phyloP scores from a whole-genome alignment of 768 basidiomycete species.

The Tephrocybe rancida region DNA sequence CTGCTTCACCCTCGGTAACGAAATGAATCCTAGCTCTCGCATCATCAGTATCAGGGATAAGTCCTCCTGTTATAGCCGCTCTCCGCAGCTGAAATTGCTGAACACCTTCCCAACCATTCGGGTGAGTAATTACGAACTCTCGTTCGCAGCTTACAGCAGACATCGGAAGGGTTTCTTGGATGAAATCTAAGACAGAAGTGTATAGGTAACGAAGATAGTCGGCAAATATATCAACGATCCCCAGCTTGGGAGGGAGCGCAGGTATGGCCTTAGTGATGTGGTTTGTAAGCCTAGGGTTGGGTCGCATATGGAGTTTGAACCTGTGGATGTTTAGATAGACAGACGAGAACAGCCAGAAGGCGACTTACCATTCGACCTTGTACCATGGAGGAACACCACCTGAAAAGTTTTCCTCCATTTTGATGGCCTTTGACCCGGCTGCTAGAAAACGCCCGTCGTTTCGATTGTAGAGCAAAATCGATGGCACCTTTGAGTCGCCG shows the following conservation, averaged over 20 bases:
- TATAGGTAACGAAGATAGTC: conserved; percentile 54
- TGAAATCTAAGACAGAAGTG: conserved; percentile 40
- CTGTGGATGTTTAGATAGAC: conserved; percentile 6
- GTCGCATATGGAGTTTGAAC: conserved; percentile 38
- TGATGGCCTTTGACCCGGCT: conserved; percentile 44
- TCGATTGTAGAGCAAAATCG: conserved; percentile 47
- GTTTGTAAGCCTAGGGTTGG: conserved; percentile 20
- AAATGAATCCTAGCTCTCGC: conserved; percentile 50
- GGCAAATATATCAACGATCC: conserved; percentile 42
- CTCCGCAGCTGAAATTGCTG: conserved; percentile 57
- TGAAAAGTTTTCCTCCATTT: conserved; percentile 45
- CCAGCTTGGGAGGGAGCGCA: conserved; percentile 42
- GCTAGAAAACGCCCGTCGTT: conserved; percentile 44
- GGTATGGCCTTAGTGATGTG: conserved; percentile 23
- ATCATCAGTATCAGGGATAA: conserved; percentile 42
- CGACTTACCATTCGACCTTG: conserved; percentile 47
- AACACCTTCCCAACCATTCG: conserved; percentile 63
- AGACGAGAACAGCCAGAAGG: conserved; percentile 14
- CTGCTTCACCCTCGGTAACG: conserved; percentile 67
- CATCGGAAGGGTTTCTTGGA: conserved; percentile 46
- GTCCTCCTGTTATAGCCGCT: conserved; percentile 50
- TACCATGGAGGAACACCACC: too few species aligned
- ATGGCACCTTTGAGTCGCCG: conserved; percentile 48
- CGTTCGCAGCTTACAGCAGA: conserved; percentile 39
- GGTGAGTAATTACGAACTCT: conserved; percentile 52